A percentile compares a stretch with the other conserved stretches of the same genome.
phyloP scores from a whole-genome alignment of 2,329 filamentous ascomycete species.

The Furcasterigmium furcatum region DNA sequence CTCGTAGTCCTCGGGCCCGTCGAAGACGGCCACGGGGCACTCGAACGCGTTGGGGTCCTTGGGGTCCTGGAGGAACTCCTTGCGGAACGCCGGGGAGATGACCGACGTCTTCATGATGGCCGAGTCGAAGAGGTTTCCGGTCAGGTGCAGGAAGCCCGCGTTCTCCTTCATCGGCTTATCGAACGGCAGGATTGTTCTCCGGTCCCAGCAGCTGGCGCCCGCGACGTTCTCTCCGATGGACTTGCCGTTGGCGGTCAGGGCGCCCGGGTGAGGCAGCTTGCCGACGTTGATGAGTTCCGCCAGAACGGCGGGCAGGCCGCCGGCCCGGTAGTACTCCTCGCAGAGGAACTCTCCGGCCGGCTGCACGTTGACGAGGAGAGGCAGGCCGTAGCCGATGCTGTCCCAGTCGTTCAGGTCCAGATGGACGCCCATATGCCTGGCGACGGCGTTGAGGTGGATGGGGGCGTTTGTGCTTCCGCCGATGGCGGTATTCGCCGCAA shows the following conservation, averaged over 20 bases:
- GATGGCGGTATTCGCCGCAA: slow-evolving; percentile 51
- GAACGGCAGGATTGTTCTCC: slow-evolving; percentile 40
- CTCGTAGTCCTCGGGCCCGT: slow-evolving; percentile 47
- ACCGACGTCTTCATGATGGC: slow-evolving; percentile 52
- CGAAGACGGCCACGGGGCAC: slow-evolving; percentile 42
- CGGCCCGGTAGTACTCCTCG: slow-evolving; percentile 52
- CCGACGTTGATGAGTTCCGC: slow-evolving; percentile 47
- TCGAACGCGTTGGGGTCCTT: slow-evolving; percentile 45
- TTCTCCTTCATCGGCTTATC: slow-evolving; percentile 41
- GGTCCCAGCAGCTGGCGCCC: slow-evolving; percentile 45
- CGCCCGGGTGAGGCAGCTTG: slow-evolving; percentile 35
- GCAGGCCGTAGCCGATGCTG: slow-evolving; percentile 42
- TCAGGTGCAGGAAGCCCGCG: slow-evolving; percentile 48
- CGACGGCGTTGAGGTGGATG: slow-evolving; percentile 52
- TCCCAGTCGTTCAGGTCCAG: slow-evolving; percentile 53
- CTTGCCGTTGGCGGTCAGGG: slow-evolving; percentile 42
- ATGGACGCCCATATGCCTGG: slow-evolving; percentile 48
- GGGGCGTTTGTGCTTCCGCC: slow-evolving; percentile 55
- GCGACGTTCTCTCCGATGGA: slow-evolving; percentile 38
- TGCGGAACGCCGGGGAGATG: slow-evolving; percentile 40
- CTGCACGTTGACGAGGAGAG: slow-evolving; percentile 51
- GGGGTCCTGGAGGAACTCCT: slow-evolving; percentile 40
- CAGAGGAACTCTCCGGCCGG: slow-evolving; percentile 49
- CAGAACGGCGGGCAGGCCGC: slow-evolving; percentile 49
- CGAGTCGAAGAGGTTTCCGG: slow-evolving; percentile 44